Evolutionary conservation across 2,329 filamentous ascomycete genomes (phyloP), one percentile per base, ranked within the genome.

Genomic region (Microascus cirrosus): DNA sequence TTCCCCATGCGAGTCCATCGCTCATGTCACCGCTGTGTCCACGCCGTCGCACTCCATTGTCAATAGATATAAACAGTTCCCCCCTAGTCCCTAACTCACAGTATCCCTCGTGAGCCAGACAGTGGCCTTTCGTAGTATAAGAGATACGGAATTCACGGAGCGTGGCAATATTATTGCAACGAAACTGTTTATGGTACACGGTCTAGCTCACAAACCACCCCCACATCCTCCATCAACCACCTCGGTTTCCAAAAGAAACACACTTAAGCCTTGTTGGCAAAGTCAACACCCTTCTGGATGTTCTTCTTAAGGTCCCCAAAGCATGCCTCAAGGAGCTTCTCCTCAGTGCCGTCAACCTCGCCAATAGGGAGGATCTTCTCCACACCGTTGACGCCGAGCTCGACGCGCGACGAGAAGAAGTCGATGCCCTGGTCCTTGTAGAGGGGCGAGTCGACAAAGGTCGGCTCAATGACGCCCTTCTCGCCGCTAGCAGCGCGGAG

Each of bases 371-470:
- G 82, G 74, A 97, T 93, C 84, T 95, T 88, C 83, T 94, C 86
- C 64, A 95, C 93, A 80, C 94, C 94, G 74, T 93, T 87, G 73
- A 92, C 91, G 78, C 94, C 94, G 70, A 99, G 89, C 82, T 96
- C 90, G 71, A 99, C 89, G 75, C 85, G 87, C 78, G 88, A 92
- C 72, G 90, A 87, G 80, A 99, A 99, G 89, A 95, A 99, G 61
- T 95, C 89, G 69, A 95, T 84, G 70, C 93, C 94, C 81, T 95
- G 88, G 80, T 96, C 91, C 87, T 96, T 96, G 89, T 90, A 97
- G 66, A 97, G 85, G 63, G 93, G 92, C 73, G 87, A 93, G 77
- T 99, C 91, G 70, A 99, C 92, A 69, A 96, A 99, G 62, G 93
- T 92, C 67, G 92, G 92, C 86, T 99, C 94, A 65, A 95, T 74